Base-by-base conservation (phyloP, 768 basidiomycete species). In the Fomitopsis serialis region DNA sequence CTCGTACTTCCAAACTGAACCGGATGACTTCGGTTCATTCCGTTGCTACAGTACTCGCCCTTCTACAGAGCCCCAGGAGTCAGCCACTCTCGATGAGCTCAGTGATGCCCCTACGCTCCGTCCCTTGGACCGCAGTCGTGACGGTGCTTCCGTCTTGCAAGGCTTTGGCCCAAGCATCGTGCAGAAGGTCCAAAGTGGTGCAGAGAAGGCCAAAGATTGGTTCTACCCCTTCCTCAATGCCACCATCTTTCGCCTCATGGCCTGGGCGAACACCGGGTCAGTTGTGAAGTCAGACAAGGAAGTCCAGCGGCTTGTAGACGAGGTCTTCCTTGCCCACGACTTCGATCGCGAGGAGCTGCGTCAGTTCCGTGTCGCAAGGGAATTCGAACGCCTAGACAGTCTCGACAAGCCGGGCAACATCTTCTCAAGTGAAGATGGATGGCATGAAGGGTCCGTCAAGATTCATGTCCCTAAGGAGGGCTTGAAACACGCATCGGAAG, bases 201-300 rank as follows among this genome's bases (percentile, higher is more conserved):
- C 22, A 5, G 24, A 21, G 3, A 13, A 17, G 15, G 19, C 23
- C 6, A 11, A 3, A 11, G 29, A 32, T 5, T 32, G 29, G 29
- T 32, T 32, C 22, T 27, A 21, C 23, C 55, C 55, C 1, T 62
- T 61, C 43, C 35, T 11, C 7, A 64, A 61, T 34, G 40, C 46
- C 34, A 50, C 66, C 0, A 48, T 53, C 4, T 66, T 60, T 27
- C 60, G 63, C 0, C 66, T 67, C 15, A 58, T 68, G 63, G 15
- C 52, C 3, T 72, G 72, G 71, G 52, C 60, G 3, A 69, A 67
- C 37, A 58, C 57, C 9, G 63, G 67, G 0, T 64, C 61, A 2
- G 60, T 42, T 13, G 22, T 22, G 0, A 72, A 72, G 45, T 69
- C 70, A 2, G 45, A 53, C 3, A 23, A 22, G 0, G 66, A 70